Percentiles rank a stretch among this genome's conserved stretches.
Evolutionary conservation across 768 basidiomycete species (phyloP).

Genomic region (Sporobolomyces phaffii): DNA sequence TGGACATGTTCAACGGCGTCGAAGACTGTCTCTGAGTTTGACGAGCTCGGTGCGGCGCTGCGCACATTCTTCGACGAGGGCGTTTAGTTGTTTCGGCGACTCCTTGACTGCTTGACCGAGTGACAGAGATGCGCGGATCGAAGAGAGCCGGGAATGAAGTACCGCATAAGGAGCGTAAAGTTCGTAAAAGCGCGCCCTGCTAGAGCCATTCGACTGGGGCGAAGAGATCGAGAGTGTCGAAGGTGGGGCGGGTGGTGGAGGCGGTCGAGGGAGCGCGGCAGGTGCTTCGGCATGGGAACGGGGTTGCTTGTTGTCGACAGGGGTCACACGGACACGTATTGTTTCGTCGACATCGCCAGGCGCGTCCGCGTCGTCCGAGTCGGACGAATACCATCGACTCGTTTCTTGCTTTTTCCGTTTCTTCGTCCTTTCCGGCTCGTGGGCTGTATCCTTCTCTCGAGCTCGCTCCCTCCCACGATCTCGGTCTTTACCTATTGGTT

Average conservation of each 20-base stretch:
- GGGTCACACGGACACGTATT: too few species aligned
- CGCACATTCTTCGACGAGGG: neutral
- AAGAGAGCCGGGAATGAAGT: constrained; percentile 4
- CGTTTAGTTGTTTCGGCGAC: neutral
- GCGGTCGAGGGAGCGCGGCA: neutral
- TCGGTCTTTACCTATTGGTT: too few species aligned
- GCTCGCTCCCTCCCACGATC: neutral
- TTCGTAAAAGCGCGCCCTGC: neutral
- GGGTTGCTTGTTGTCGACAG: neutral
- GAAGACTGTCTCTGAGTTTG: neutral
- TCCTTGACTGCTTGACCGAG: neutral
- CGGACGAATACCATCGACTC: constrained; percentile 34
- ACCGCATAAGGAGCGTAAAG: constrained; percentile 22
- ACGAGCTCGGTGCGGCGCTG: neutral
- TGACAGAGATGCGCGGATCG: neutral
- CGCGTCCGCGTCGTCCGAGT: constrained; percentile 17
- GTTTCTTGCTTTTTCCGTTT: constrained; percentile 8
- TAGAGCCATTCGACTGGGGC: neutral
- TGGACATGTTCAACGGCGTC: too few species aligned
- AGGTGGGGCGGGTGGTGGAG: neutral
- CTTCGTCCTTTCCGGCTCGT: constrained; percentile 8
- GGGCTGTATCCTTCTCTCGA: neutral
- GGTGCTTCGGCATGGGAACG: neutral
- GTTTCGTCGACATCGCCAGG: neutral
- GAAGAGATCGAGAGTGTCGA: neutral